Evolutionary conservation across 331 rosid species (phyloP), one percentile per base, ranked within the genome.

Genomic region (Erythrophleum ivorense): DNA sequence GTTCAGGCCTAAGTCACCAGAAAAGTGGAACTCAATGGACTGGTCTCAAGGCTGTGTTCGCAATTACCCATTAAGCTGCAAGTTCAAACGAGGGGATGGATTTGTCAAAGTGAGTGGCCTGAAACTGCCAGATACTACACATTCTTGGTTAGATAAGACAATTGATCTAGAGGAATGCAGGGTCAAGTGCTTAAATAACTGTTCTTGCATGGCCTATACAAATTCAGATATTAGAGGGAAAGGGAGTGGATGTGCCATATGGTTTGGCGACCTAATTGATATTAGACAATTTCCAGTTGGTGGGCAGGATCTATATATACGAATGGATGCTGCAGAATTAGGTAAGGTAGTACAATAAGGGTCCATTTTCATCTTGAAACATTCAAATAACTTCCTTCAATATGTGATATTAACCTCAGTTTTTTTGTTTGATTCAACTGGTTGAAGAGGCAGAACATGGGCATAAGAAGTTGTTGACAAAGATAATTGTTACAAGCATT

Each of bases 181-280:
- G 62, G 67, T 7, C 2, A 79, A 76, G 60, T 89, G 90, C 81
- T 80, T 80, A 81, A 71, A 49, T 24, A 82, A 90, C 14, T 90
- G 90, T 40, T 88, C 88, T 65, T 65, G 71, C 48, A 75, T 75
- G 86, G 91, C 89, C 19, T 82, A 55, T 66, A 75, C 90, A 7
- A 87, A 78, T 65, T 18, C 83, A 3, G 85, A 83, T 49, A 68
- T 83, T 6, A 68, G 80, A 7, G 87, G 90, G 24, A 43, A 40
- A 33, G 90, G 88, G 8, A 80, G 63, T 72, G 90, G 92, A 7
- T 89, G 92, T 8, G 77, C 21, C 34, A 41, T 43, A 53, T 43
- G 57, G 71, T 76, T 76, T 76, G 71, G 79, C 0, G 43, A 43
- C 14, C 58, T 76, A 7, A 58, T 58, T 76, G 71, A 59, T 41